Conservation (phyloP, 164 flowering plant genomes). For the Aristolochia contorta region DNA sequence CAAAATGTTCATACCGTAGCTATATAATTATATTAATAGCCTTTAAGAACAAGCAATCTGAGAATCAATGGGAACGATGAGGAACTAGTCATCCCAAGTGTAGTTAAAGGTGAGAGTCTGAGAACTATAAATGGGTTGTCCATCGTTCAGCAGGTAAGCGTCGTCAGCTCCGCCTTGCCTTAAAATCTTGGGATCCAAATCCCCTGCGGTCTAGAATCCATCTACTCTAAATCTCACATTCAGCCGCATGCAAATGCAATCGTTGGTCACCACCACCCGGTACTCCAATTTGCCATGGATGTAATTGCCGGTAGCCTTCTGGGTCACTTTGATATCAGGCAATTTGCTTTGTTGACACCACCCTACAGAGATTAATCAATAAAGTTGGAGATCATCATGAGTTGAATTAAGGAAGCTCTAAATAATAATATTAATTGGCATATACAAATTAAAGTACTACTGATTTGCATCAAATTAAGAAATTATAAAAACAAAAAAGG, state of each 20-base stretch:
- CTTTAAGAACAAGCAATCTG: not conserved
- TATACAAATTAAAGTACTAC: no score
- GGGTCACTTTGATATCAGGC: not conserved
- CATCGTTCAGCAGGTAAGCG: not conserved
- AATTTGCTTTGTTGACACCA: not conserved
- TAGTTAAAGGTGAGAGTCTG: not conserved
- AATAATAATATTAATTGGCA: no score
- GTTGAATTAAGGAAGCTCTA: no score
- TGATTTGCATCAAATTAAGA: no score
- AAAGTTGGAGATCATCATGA: no score
- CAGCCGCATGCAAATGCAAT: not conserved
- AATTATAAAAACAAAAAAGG: no score
- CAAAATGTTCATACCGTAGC: no score
- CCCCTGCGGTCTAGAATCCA: not conserved
- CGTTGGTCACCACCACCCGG: conserved; percentile 1
- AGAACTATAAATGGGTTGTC: not conserved
- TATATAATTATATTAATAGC: no score
- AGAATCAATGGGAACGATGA: not conserved
- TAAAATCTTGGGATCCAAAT: not conserved
- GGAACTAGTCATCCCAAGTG: not conserved
- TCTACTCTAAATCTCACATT: not conserved
- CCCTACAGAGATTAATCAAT: not conserved
- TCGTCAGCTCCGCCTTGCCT: not conserved
- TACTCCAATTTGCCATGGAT: not conserved
- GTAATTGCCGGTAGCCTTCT: not conserved